Percentiles rank a stretch among this genome's conserved stretches.
These are phyloP conservation scores for Aspergillus unguis DNA, from an alignment of 2,329 filamentous ascomycete species.

Conservation along the genomic window DNA sequence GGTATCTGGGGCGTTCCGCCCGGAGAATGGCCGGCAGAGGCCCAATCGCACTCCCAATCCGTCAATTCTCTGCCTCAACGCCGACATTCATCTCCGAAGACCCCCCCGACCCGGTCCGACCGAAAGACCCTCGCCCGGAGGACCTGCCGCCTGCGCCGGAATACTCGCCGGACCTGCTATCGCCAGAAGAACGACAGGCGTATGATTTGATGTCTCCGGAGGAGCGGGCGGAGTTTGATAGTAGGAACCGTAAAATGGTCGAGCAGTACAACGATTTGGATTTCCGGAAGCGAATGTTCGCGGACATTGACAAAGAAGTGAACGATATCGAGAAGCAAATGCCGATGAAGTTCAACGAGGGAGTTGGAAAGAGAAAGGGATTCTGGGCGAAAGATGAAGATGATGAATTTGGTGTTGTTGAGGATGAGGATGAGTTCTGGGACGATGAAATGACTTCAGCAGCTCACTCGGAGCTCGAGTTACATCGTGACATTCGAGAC, in stretches of 20 bases:
- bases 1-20: constrained; percentile 38
- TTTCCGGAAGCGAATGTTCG: constrained; percentile 27
- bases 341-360: constrained; percentile 29
- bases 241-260: constrained; percentile 34
- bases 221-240: constrained; percentile 36
- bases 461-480: constrained; percentile 82
- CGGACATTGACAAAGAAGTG: constrained; percentile 32
- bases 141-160: constrained; percentile 32
- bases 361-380: constrained; percentile 25
- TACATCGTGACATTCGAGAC: constrained; percentile 82
- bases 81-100: constrained; percentile 34
- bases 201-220: constrained; percentile 40
- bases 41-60: constrained; percentile 22
- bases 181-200: constrained; percentile 34
- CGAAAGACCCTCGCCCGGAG: constrained; percentile 27
- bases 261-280: constrained; percentile 37
- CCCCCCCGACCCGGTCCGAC: constrained; percentile 28
- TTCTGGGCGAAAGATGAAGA: constrained; percentile 47
- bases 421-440: constrained; percentile 57
- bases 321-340: constrained; percentile 32
- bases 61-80: constrained; percentile 36
- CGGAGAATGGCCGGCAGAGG: constrained; percentile 32
- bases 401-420: constrained; percentile 44
- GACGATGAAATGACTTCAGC: constrained; percentile 80
- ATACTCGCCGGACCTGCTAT: constrained; percentile 36